Percentiles rank a stretch among this genome's conserved stretches.
These are phyloP conservation scores for Tubosaeta sp. DNA, from an alignment of 768 basidiomycete genomes.

Conservation along the genomic window DNA sequence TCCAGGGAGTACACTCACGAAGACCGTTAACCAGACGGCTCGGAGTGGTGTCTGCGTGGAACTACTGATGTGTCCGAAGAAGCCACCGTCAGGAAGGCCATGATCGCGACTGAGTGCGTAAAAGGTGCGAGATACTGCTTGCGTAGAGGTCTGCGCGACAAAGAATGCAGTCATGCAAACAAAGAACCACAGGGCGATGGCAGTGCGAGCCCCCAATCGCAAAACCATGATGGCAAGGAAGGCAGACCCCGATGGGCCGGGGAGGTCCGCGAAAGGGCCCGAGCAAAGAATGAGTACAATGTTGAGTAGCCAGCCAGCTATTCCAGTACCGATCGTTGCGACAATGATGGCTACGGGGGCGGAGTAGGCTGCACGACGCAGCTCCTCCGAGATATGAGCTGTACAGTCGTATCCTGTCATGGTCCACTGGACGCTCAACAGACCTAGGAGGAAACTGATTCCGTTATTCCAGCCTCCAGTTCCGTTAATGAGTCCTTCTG, in stretches of 20 bases:
- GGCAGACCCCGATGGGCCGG: slow-evolving; percentile 50
- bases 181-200: slow-evolving; percentile 53
- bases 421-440: slow-evolving; percentile 47
- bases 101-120: slow-evolving; percentile 56
- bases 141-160: slow-evolving; percentile 46
- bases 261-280: slow-evolving; percentile 44
- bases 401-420: slow-evolving; percentile 35
- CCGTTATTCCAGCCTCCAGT: slow-evolving; percentile 41
- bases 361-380: slow-evolving; percentile 48
- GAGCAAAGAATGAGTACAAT: slow-evolving; percentile 59
- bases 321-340: slow-evolving; percentile 42
- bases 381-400: slow-evolving; percentile 39
- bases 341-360: slow-evolving; percentile 43
- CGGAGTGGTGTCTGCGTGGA: slow-evolving; percentile 52
- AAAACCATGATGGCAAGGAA: slow-evolving; percentile 56
- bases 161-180: slow-evolving; percentile 63
- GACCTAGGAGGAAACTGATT: slow-evolving; percentile 41
- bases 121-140: slow-evolving; percentile 55
- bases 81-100: slow-evolving; percentile 54
- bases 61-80: slow-evolving; percentile 46
- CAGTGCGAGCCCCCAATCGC: slow-evolving; percentile 47
- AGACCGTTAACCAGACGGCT: slow-evolving; percentile 50
- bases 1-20: slow-evolving; percentile 41
- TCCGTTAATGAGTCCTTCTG: slow-evolving; percentile 35
- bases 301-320: slow-evolving; percentile 64